These are phyloP conservation scores for Trametes elegans DNA, from an alignment of 768 basidiomycete genomes.

Conservation along the genomic window DNA sequence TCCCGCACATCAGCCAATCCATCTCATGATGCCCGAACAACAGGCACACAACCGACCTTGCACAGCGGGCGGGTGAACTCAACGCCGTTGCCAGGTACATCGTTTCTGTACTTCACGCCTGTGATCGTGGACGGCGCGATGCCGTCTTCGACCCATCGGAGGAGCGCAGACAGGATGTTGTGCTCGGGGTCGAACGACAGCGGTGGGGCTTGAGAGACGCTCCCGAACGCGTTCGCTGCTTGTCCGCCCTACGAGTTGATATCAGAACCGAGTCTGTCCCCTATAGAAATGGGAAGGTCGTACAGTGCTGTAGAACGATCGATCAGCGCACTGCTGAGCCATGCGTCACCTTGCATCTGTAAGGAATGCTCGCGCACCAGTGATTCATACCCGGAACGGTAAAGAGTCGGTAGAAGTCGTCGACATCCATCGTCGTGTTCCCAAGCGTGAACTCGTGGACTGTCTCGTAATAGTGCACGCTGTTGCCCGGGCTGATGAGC, in stretches of 20 bases:
- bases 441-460: slow-evolving; percentile 24
- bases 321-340: neutral
- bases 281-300: neutral
- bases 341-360: no score
- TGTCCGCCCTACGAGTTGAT: slow-evolving; percentile 15
- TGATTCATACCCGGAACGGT: slow-evolving; percentile 31
- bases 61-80: slow-evolving; percentile 18
- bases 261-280: neutral
- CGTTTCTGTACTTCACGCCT: slow-evolving; percentile 17
- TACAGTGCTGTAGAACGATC: neutral
- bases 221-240: slow-evolving; percentile 25
- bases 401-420: slow-evolving; percentile 33
- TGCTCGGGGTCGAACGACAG: slow-evolving; percentile 19
- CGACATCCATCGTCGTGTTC: slow-evolving; percentile 21
- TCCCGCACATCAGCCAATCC: no score
- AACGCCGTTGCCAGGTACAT: slow-evolving; percentile 1
- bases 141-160: slow-evolving; percentile 32
- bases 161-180: slow-evolving; percentile 27
- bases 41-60: slow-evolving; percentile 4
- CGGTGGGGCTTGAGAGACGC: slow-evolving; percentile 4
- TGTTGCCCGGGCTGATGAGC: slow-evolving; percentile 30
- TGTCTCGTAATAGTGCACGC: slow-evolving; percentile 26
- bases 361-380: slow-evolving; percentile 10
- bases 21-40: neutral
- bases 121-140: slow-evolving; percentile 22